Percentiles rank a stretch among this genome's conserved stretches.
Evolutionary conservation across 768 basidiomycete genomes (phyloP).

Genomic region (Dendrothele bispora): DNA sequence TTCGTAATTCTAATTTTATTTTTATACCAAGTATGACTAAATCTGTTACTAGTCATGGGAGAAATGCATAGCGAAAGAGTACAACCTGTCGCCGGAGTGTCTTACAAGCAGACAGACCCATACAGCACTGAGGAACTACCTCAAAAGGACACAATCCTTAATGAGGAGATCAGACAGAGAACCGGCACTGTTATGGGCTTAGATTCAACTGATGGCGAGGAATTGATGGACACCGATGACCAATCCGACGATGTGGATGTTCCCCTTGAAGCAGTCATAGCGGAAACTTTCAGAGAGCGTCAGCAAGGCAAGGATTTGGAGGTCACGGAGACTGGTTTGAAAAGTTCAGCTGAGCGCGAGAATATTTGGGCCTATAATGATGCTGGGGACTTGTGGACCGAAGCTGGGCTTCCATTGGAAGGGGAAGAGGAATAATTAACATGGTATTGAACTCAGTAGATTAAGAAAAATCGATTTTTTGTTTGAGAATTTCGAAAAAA

Average conservation of each 20-base stretch:
- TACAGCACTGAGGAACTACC: constrained; percentile 14
- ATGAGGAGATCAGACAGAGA: constrained; percentile 13
- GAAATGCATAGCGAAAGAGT: constrained; percentile 13
- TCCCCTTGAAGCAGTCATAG: background rate
- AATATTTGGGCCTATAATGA: constrained; percentile 4
- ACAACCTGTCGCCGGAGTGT: constrained; percentile 15
- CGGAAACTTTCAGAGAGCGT: constrained; percentile 1
- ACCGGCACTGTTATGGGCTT: background rate
- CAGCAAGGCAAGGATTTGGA: background rate
- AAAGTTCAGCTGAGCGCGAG: background rate
- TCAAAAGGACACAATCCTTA: constrained; percentile 11
- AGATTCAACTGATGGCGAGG: background rate
- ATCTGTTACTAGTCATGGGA: constrained; percentile 12
- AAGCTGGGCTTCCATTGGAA: background rate
- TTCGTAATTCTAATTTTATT: background rate
- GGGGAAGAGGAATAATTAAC: constrained; percentile 13
- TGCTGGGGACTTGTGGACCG: background rate
- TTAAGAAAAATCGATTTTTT: too few relatives aligned
- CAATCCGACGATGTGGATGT: constrained; percentile 5
- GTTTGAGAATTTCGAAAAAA: too few relatives aligned
- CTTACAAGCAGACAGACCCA: constrained; percentile 16
- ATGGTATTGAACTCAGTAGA: constrained; percentile 9
- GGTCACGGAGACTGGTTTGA: background rate
- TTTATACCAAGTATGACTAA: background rate
- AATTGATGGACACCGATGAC: background rate